Percentiles rank a stretch among this genome's conserved stretches.
phyloP scores from a whole-genome alignment of 306 rosid genomes.

The Pueraria montana region DNA sequence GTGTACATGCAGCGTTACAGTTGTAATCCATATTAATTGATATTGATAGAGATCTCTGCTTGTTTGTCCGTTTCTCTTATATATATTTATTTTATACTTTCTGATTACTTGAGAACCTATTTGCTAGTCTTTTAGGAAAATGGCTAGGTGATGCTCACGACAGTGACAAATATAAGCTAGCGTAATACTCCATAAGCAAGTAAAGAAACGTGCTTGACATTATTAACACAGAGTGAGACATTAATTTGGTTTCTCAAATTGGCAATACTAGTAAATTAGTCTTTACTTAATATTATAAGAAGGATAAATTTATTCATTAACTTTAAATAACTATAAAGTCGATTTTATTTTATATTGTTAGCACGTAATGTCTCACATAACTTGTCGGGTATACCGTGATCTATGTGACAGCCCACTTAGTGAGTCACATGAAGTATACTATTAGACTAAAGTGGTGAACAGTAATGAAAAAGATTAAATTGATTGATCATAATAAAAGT shows the following conservation, averaged over 20 bases:
- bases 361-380: too few species aligned
- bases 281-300: not conserved
- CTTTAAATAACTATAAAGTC: too few species aligned
- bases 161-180: not conserved
- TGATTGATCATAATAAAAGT: too few species aligned
- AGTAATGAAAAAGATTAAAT: too few species aligned
- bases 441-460: too few species aligned
- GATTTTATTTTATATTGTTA: too few species aligned
- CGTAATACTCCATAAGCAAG: not conserved
- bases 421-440: too few species aligned
- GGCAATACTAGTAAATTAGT: not conserved
- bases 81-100: not conserved
- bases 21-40: constrained; percentile 35
- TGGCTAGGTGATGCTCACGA: not conserved
- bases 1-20: constrained; percentile 46
- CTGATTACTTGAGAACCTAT: not conserved
- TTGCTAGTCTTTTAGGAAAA: not conserved
- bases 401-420: too few species aligned
- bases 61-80: not conserved
- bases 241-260: not conserved
- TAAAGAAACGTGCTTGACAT: not conserved
- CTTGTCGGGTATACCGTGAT: too few species aligned
- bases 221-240: not conserved
- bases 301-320: not conserved
- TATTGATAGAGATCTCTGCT: not conserved